Evolutionary conservation across 2,329 filamentous ascomycete species (phyloP).

Genomic region (Diaporthe velutina): DNA sequence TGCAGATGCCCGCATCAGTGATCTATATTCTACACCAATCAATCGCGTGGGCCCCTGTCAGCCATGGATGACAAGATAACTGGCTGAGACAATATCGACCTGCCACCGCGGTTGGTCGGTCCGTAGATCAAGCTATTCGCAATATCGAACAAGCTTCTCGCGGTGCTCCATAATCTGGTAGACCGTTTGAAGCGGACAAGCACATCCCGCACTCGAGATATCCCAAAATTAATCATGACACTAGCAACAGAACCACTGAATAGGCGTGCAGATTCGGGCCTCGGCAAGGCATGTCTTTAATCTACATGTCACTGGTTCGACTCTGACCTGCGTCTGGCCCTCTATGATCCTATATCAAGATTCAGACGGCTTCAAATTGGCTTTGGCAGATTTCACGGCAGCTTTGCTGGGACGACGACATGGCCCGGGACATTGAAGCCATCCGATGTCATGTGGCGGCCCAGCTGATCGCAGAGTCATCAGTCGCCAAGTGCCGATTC

Average conservation of each 20-base stretch:
- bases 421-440: neutral
- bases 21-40: conserved; percentile 24
- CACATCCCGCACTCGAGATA: neutral
- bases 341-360: neutral
- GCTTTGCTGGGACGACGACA: neutral
- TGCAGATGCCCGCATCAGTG: conserved; percentile 17
- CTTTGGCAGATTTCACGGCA: neutral
- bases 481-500: conserved; percentile 5
- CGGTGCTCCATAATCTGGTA: neutral
- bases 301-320: neutral
- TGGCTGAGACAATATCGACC: conserved; percentile 15
- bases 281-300: conserved; percentile 14
- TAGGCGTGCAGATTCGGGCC: conserved; percentile 29
- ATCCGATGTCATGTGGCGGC: neutral
- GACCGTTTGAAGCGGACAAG: conserved; percentile 3
- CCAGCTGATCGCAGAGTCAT: conserved; percentile 4
- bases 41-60: conserved; percentile 10
- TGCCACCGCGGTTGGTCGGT: conserved; percentile 15
- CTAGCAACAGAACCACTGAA: conserved; percentile 31
- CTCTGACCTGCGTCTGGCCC: neutral
- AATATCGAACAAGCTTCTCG: conserved; percentile 25
- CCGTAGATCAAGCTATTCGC: conserved; percentile 8
- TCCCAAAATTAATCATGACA: neutral
- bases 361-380: neutral
- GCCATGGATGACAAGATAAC: neutral